Base-by-base conservation (phyloP, 495 filamentous ascomycete species). In the Aspergillus leporis region DNA sequence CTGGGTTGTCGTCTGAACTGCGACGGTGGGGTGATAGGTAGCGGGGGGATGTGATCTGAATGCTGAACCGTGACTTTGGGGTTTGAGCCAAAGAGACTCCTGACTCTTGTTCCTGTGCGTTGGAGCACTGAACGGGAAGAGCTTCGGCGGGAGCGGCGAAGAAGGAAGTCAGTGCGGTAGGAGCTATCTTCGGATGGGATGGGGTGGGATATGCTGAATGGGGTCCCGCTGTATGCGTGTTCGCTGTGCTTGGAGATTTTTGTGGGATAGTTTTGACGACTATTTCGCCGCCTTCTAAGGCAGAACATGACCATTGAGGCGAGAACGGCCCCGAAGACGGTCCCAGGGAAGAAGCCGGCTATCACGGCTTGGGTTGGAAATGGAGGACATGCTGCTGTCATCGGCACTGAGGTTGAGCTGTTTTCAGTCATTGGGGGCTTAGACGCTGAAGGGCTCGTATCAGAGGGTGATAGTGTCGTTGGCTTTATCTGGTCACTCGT, bases 341-440 rank as follows among this genome's bases (percentile, higher is more conserved):
- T 68, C 9, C 87, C 87, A 5, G 86, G 83, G 63, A 90, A 85
- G 73, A 90, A 85, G 19, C 86, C 86, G 19, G 80, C 84, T 19
- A 81, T 65, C 41, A 89, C 67, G 13, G 85, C 85, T 45, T 66
- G 70, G 51, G 68, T 76, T 40, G 85, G 79, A 66, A 83, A 87
- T 21, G 70, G 66, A 25, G 74, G 66, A 22, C 75, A 76, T 31
- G 55, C 65, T 0, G 56, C 25, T 41, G 65, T 18, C 14, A 56
- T 38, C 38, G 57, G 58, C n/a, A 53, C 34, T 31, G 56, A 51
- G n/a, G 63, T 34, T 3, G 70, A 34, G 28, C 49, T 69, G 48
- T 49, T 40, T 14, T 58, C 59, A 25, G 68, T 61, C 10, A 55
- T 55, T 8, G 69, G 56, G 12, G 66, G 60, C 19, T 38, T 34